phyloP scores from a whole-genome alignment of 202 grass and related monocot genomes.

The Panicum hallii region DNA sequence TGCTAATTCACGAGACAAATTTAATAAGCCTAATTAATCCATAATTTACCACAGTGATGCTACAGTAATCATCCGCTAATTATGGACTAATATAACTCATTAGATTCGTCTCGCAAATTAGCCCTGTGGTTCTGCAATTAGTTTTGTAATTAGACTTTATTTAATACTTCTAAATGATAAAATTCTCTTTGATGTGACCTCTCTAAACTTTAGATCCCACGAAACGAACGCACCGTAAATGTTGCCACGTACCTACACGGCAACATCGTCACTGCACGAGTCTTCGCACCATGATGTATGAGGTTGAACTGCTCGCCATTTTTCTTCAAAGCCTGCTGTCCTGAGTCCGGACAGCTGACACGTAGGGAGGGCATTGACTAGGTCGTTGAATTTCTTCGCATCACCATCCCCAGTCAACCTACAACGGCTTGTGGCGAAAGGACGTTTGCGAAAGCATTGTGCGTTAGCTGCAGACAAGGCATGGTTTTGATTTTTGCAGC shows the following conservation, averaged over 20 bases:
- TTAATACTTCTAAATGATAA: no score
- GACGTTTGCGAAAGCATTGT: not conserved
- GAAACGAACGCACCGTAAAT: no score
- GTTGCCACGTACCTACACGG: not conserved
- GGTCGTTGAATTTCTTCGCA: not conserved
- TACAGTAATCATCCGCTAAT: no score
- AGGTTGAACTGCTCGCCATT: not conserved
- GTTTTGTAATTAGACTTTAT: no score
- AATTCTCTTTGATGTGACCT: no score
- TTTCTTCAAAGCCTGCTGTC: conserved; percentile 17
- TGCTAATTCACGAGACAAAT: no score
- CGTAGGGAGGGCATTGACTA: not conserved
- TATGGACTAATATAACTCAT: no score
- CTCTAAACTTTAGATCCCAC: no score
- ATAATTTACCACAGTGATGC: no score
- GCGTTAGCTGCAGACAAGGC: not conserved
- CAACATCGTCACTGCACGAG: not conserved
- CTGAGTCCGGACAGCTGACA: not conserved
- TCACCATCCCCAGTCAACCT: not conserved
- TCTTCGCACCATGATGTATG: not conserved
- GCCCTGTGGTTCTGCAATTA: no score
- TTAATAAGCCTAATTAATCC: no score
- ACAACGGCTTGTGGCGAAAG: not conserved
- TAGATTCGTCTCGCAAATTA: no score
- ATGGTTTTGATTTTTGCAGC: not conserved